A percentile compares a stretch with the other conserved stretches of the same genome.
Conservation (phyloP, 495 filamentous ascomycete genomes). For the Daldinia decipiens region DNA sequence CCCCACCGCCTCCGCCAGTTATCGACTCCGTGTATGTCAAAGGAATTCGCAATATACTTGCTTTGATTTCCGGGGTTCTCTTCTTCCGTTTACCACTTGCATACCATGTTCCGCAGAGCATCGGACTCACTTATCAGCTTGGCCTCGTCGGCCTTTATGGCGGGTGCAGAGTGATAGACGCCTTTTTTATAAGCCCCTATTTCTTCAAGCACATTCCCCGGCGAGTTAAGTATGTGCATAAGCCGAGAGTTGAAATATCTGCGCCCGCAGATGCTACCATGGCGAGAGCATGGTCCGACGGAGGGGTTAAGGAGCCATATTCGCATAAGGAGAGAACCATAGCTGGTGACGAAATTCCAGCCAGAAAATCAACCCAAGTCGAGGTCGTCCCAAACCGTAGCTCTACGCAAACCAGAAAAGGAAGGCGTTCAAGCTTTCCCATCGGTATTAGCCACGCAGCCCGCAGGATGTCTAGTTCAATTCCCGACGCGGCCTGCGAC, state of each 20-base stretch:
- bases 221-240: constrained; percentile 33
- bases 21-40: constrained; percentile 20
- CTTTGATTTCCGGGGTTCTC: constrained; percentile 25
- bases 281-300: constrained; percentile 26
- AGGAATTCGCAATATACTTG: constrained; percentile 31
- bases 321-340: neutral
- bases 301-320: constrained; percentile 22
- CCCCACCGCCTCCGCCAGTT: constrained; percentile 29
- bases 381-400: neutral
- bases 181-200: constrained; percentile 39
- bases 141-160: constrained; percentile 37
- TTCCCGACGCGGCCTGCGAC: constrained; percentile 23
- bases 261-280: neutral
- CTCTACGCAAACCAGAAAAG: neutral
- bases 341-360: neutral
- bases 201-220: constrained; percentile 33
- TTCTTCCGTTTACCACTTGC: constrained; percentile 37
- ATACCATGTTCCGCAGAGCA: constrained; percentile 37
- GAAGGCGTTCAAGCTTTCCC: constrained; percentile 17
- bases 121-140: constrained; percentile 39
- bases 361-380: neutral
- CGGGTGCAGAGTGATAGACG: constrained; percentile 34
- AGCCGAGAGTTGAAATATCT: constrained; percentile 12
- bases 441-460: constrained; percentile 9
- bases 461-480: constrained; percentile 20